phyloP scores from a whole-genome alignment of 2,329 filamentous ascomycete species.

The Neophaeococcomyces aloes region DNA sequence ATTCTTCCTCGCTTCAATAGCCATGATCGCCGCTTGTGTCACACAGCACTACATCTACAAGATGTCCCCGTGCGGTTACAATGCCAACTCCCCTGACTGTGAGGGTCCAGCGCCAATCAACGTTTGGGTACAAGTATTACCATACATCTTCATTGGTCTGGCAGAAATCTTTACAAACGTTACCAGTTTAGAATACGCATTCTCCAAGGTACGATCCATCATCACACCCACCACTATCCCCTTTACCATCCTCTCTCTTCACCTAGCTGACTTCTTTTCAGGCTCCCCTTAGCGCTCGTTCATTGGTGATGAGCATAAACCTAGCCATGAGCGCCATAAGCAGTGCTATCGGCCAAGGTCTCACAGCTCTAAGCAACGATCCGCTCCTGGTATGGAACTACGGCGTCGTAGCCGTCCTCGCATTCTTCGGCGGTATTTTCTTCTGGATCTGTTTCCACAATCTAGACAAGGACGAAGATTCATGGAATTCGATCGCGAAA shows the following conservation, averaged over 20 bases:
- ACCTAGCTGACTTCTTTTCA: too few species aligned
- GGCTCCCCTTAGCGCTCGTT: too few species aligned
- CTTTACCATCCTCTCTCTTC: constrained; percentile 27
- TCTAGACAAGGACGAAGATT: constrained; percentile 57
- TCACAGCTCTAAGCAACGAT: constrained; percentile 51
- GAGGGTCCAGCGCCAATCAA: constrained; percentile 17
- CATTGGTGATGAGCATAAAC: constrained; percentile 56
- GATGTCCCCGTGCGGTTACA: constrained; percentile 43
- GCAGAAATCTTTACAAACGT: constrained; percentile 55
- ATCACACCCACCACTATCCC: constrained; percentile 42
- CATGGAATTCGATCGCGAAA: constrained; percentile 41
- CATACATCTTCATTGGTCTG: constrained; percentile 43
- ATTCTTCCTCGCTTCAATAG: constrained; percentile 42
- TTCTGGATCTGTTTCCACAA: constrained; percentile 60
- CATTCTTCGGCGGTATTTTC: constrained; percentile 49
- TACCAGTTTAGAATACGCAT: constrained; percentile 61
- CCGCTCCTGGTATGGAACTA: constrained; percentile 66
- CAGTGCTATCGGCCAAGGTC: constrained; percentile 59
- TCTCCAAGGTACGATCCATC: constrained; percentile 58
- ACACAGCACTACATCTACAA: constrained; percentile 51
- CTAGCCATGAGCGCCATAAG: constrained; percentile 62
- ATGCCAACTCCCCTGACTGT: constrained; percentile 33
- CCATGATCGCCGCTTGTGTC: constrained; percentile 48
- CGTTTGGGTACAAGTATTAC: constrained; percentile 39
- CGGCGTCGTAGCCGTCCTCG: constrained; percentile 49